These are phyloP conservation scores for Eutrema heterophyllum DNA, from an alignment of 345 rosid genomes.

Conservation along the genomic window DNA sequence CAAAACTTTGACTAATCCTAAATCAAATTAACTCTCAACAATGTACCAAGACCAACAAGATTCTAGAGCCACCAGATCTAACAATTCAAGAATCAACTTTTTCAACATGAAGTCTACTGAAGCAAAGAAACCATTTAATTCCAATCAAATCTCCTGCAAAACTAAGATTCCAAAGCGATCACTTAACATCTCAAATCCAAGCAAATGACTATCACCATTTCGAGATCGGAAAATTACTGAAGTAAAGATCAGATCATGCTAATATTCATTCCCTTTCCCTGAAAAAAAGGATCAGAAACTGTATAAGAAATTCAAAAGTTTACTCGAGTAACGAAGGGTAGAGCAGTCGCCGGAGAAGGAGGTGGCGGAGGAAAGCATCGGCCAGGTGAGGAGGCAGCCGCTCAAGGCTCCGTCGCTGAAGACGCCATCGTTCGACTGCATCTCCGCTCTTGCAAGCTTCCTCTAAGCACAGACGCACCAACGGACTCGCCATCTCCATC, in stretches of 20 bases:
- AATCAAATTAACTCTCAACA: background rate
- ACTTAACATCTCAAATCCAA: background rate
- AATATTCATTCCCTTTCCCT: background rate
- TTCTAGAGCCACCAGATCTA: constrained; percentile 2
- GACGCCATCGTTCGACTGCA: constrained; percentile 64
- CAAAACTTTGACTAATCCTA: background rate
- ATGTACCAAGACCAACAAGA: background rate
- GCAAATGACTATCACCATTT: background rate
- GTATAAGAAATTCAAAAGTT: background rate
- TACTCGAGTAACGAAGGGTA: constrained; percentile 93
- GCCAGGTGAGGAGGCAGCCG: constrained; percentile 77
- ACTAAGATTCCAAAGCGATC: constrained; percentile 1
- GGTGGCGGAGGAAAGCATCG: constrained; percentile 60
- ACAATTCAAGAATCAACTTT: background rate
- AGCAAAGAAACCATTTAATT: background rate
- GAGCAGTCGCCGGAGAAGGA: constrained; percentile 65
- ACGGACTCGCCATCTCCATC: constrained; percentile 35
- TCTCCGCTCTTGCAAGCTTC: constrained; percentile 65
- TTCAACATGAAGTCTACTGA: too few relatives aligned
- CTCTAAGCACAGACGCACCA: constrained; percentile 67
- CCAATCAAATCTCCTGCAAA: background rate
- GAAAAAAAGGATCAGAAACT: background rate
- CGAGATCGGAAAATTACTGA: background rate
- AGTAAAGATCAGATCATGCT: background rate
- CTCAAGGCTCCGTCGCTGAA: constrained; percentile 66